phyloP scores from a whole-genome alignment of 2,329 filamentous ascomycete genomes.

The Trichocomaceae sp. region DNA sequence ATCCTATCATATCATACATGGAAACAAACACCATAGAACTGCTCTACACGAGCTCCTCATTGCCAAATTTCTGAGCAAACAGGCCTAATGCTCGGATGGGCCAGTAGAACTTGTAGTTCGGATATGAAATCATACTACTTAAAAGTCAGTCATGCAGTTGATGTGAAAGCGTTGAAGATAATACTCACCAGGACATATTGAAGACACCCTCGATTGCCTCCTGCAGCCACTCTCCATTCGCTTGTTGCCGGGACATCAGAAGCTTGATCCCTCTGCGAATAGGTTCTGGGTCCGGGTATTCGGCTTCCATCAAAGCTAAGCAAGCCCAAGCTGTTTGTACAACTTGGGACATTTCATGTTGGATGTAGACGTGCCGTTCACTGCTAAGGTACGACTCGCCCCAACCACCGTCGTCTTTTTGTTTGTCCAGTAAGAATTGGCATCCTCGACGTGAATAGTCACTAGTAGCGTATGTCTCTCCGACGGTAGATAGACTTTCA shows the following conservation, averaged over 20 bases:
- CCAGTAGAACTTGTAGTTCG: constrained; percentile 98
- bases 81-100: constrained; percentile 89
- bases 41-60: constrained; percentile 48
- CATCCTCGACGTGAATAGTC: constrained; percentile 66
- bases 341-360: constrained; percentile 76
- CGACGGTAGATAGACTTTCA: constrained; percentile 73
- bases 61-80: constrained; percentile 67
- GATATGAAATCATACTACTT: constrained; percentile 90
- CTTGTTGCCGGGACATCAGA: constrained; percentile 76
- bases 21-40: not conserved
- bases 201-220: constrained; percentile 97
- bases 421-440: constrained; percentile 76
- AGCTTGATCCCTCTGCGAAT: constrained; percentile 69
- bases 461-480: constrained; percentile 73
- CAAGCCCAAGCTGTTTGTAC: constrained; percentile 92
- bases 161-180: constrained; percentile 18
- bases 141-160: constrained; percentile 18
- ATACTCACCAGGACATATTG: constrained; percentile 81
- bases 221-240: constrained; percentile 89
- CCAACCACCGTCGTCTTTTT: constrained; percentile 88
- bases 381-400: constrained; percentile 88
- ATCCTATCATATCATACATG: not conserved
- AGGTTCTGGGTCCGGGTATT: constrained; percentile 67
- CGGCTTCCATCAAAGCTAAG: constrained; percentile 73
- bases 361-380: constrained; percentile 66